These are phyloP conservation scores for Lagenidium giganteum DNA, from an alignment of 352 stramenopile species.

Conservation along the genomic window DNA sequence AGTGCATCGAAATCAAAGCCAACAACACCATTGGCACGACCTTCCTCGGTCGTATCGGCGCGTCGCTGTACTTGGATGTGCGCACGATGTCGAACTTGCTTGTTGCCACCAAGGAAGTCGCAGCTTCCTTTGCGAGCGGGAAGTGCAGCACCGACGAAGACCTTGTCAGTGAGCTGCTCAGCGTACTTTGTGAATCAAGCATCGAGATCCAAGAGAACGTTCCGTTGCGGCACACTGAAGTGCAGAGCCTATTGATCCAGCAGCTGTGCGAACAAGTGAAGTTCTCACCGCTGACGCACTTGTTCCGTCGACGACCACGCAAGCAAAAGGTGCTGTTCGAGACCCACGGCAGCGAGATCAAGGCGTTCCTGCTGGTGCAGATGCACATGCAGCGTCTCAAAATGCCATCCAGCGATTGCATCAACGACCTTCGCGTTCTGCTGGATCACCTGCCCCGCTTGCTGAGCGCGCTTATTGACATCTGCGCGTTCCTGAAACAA, in stretches of 20 bases:
- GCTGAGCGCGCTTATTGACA: slow-evolving; percentile 90
- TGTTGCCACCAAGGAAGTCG: slow-evolving; percentile 21
- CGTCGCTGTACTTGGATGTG: slow-evolving; percentile 96
- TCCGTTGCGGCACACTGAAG: slow-evolving; percentile 98
- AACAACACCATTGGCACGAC: slow-evolving; percentile 65
- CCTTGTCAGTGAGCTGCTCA: slow-evolving; percentile 22
- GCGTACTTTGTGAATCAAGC: slow-evolving; percentile 59
- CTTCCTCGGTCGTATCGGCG: slow-evolving; percentile 89
- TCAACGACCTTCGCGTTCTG: slow-evolving; percentile 95
- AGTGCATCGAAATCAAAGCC: slow-evolving; percentile 77
- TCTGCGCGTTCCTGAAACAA: slow-evolving; percentile 65
- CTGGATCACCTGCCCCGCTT: slow-evolving; percentile 95
- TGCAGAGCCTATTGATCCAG: slow-evolving; percentile 68
- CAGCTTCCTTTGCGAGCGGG: no score
- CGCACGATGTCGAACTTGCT: slow-evolving; percentile 79
- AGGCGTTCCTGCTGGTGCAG: slow-evolving; percentile 91
- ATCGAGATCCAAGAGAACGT: slow-evolving; percentile 93
- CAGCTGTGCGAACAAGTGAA: slow-evolving; percentile 54
- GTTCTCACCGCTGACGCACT: slow-evolving; percentile 50
- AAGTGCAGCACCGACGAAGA: slow-evolving; percentile 14
- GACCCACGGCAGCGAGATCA: slow-evolving; percentile 75
- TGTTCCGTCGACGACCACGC: slow-evolving; percentile 40
- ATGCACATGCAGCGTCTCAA: slow-evolving; percentile 90
- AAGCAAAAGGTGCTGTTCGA: slow-evolving; percentile 57
- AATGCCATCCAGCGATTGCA: slow-evolving; percentile 97